phyloP scores from a whole-genome alignment of 2,329 filamentous ascomycete genomes.

The Colletotrichum destructivum region DNA sequence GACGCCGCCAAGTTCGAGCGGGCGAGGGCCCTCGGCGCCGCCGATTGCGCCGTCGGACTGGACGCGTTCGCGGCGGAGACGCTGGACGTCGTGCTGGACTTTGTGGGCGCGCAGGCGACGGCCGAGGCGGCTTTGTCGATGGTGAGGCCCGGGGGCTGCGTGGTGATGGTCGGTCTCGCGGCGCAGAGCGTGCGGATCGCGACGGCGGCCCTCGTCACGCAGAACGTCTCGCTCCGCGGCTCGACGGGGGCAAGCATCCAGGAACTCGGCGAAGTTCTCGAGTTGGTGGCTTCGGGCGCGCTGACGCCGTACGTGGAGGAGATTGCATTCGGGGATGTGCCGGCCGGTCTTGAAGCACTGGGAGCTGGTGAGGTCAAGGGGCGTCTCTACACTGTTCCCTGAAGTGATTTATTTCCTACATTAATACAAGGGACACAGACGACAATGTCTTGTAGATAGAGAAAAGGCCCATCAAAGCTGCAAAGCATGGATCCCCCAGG shows the following conservation, averaged over 20 bases:
- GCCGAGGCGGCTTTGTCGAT: constrained; percentile 16
- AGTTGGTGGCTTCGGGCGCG: constrained; percentile 7
- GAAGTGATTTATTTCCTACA: not conserved
- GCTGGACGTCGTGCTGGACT: constrained; percentile 37
- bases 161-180: constrained; percentile 36
- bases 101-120: constrained; percentile 28
- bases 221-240: too few species aligned
- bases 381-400: constrained; percentile 5
- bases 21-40: not conserved
- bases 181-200: constrained; percentile 5
- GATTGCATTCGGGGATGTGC: constrained; percentile 14
- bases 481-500: not conserved
- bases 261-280: not conserved
- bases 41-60: constrained; percentile 9
- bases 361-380: not conserved
- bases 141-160: constrained; percentile 29
- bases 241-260: too few species aligned
- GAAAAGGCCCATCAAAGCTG: too few species aligned
- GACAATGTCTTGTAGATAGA: too few species aligned
- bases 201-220: too few species aligned
- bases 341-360: not conserved
- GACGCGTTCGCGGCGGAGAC: not conserved
- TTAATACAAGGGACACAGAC: accelerated
- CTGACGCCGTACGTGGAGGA: not conserved
- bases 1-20: constrained; percentile 26